Conservation (phyloP, 2,329 filamentous ascomycete species). For the Clarireedia monteithiana region DNA sequence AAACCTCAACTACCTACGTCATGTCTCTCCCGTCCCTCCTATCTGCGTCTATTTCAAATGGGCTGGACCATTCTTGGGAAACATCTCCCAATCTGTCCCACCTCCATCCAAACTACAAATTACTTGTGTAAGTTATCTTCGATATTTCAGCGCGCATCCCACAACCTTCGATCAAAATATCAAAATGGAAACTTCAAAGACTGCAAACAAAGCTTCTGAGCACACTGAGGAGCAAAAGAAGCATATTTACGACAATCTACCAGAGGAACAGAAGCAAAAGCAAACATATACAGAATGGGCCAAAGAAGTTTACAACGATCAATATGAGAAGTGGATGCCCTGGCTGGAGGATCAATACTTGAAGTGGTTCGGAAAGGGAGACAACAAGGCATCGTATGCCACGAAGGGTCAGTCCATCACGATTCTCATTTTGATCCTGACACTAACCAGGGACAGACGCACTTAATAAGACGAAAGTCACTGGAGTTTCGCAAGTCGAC, state of each 20-base stretch:
- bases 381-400: slow-evolving; percentile 68
- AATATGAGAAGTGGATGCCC: slow-evolving; percentile 69
- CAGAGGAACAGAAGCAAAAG: slow-evolving; percentile 15
- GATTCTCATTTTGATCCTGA: neutral
- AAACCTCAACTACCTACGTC: neutral
- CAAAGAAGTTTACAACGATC: slow-evolving; percentile 56
- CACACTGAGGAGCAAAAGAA: slow-evolving; percentile 17
- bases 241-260: slow-evolving; percentile 14
- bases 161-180: no score
- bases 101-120: no score
- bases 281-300: slow-evolving; percentile 43
- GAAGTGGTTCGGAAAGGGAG: slow-evolving; percentile 59
- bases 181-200: slow-evolving; percentile 2
- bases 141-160: no score
- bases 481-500: slow-evolving; percentile 43
- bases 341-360: slow-evolving; percentile 71
- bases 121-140: no score
- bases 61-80: no score
- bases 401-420: slow-evolving; percentile 49
- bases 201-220: neutral
- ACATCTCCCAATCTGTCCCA: no score
- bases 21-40: neutral
- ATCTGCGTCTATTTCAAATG: no score
- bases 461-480: slow-evolving; percentile 63
- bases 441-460: slow-evolving; percentile 39